These are phyloP conservation scores for Zalaria obscura DNA, from an alignment of 2,329 filamentous ascomycete genomes.

Conservation along the genomic window DNA sequence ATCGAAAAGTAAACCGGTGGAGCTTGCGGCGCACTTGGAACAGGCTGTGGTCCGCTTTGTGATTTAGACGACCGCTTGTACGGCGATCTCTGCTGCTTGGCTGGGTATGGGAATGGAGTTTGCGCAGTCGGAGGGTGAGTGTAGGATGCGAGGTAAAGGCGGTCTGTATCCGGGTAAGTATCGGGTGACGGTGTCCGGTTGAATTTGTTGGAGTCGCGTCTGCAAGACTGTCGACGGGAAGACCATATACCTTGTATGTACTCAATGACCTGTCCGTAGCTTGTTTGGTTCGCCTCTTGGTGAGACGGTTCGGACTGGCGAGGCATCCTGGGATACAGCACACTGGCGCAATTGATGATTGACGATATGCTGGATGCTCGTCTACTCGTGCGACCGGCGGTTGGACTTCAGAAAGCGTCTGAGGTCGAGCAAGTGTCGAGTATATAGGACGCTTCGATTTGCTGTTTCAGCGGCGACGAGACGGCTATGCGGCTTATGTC, in stretches of 20 bases:
- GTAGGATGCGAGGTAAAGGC: conserved; percentile 89
- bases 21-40: conserved; percentile 26
- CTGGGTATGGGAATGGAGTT: conserved; percentile 74
- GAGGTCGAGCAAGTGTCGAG: no score
- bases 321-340: conserved; percentile 13
- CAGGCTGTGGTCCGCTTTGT: conserved; percentile 41
- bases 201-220: conserved; percentile 7
- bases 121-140: conserved; percentile 64
- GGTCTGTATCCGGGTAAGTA: conserved; percentile 45
- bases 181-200: conserved; percentile 8
- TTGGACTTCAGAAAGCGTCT: no score
- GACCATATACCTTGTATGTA: conserved; percentile 72
- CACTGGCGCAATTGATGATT: background rate
- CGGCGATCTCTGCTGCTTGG: conserved; percentile 46
- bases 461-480: no score
- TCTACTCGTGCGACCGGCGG: no score
- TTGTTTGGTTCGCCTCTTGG: conserved; percentile 25
- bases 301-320: conserved; percentile 12
- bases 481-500: no score
- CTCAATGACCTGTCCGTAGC: conserved; percentile 82
- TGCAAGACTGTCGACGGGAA: conserved; percentile 1
- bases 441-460: no score
- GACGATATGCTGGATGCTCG: no score
- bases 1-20: conserved; percentile 89
- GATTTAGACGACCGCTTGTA: conserved; percentile 59